These are phyloP conservation scores for Coccomyxa subellipsoidea DNA, from an alignment of 163 green algal species.

Conservation along the genomic window DNA sequence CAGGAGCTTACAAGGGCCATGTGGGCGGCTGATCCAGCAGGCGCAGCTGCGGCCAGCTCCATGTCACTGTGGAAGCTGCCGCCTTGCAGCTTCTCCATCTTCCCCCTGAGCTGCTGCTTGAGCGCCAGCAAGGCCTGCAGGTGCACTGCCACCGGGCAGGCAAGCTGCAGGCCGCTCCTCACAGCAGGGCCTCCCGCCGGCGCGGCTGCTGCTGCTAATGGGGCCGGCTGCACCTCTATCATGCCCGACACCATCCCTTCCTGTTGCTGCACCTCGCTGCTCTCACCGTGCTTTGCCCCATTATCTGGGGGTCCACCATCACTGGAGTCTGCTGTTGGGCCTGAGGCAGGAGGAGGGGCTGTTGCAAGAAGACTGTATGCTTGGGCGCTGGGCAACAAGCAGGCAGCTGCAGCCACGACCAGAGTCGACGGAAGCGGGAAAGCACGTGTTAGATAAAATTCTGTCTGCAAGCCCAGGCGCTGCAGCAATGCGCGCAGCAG, in stretches of 20 bases:
- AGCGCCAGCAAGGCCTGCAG: not conserved
- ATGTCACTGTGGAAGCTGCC: not conserved
- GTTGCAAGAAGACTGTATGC: not conserved
- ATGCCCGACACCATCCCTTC: not conserved
- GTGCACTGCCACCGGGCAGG: not conserved
- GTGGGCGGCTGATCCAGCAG: not conserved
- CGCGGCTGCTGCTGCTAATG: not conserved
- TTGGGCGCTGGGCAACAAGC: not conserved
- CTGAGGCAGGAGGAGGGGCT: not conserved
- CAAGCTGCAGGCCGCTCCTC: not conserved
- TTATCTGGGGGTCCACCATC: not conserved
- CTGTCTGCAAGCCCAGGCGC: conserved; percentile 12
- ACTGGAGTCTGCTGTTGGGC: not conserved
- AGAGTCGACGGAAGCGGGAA: not conserved
- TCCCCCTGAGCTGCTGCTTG: not conserved
- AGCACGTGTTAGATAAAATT: conserved; percentile 15
- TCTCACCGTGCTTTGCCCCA: not conserved
- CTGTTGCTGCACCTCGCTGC: not conserved
- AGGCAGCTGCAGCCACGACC: not conserved
- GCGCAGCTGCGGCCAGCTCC: not conserved
- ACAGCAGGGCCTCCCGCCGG: not conserved
- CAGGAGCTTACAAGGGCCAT: not conserved
- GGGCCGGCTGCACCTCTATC: not conserved
- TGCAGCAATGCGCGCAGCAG: conserved; percentile 13
- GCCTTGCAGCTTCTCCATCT: not conserved